phyloP scores from a whole-genome alignment of 306 rosid species.

The Casuarina glauca region DNA sequence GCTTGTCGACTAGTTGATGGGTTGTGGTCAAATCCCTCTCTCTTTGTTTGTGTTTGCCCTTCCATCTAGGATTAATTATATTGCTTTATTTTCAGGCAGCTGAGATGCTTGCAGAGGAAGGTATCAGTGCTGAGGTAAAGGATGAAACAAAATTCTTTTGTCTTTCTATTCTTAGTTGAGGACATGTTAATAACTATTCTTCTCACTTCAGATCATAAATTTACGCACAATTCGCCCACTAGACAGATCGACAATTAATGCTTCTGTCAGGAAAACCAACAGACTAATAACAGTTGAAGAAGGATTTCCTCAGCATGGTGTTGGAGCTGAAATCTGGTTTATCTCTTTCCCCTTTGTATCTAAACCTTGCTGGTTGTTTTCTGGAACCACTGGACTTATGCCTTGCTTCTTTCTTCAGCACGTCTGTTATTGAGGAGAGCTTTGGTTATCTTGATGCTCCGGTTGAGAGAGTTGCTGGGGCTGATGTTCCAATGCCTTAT shows the following conservation, averaged over 20 bases:
- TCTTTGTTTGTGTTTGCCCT: slow-evolving; percentile 3
- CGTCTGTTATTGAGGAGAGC: slow-evolving; percentile 94
- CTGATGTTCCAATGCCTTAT: slow-evolving; percentile 99
- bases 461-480: slow-evolving; percentile 89
- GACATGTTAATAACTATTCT: slow-evolving; percentile 14
- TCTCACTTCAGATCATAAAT: slow-evolving; percentile 66
- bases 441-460: slow-evolving; percentile 98
- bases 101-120: slow-evolving; percentile 83
- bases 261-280: slow-evolving; percentile 95
- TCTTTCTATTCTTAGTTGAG: slow-evolving; percentile 15
- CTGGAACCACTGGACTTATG: slow-evolving; percentile 10
- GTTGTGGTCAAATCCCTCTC: neutral
- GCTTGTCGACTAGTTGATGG: no score
- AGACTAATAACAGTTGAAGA: slow-evolving; percentile 93
- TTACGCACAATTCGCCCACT: slow-evolving; percentile 94
- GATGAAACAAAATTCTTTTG: slow-evolving; percentile 5
- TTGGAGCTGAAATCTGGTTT: slow-evolving; percentile 98
- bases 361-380: slow-evolving; percentile 19
- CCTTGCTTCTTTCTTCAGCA: slow-evolving; percentile 40
- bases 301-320: slow-evolving; percentile 99
- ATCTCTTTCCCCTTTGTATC: slow-evolving; percentile 28
- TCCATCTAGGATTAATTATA: slow-evolving; percentile 25
- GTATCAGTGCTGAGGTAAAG: slow-evolving; percentile 92
- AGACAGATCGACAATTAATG: slow-evolving; percentile 84
- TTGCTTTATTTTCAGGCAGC: slow-evolving; percentile 73